Conservation (phyloP, 345 rosid genomes). For the Hypericum androsaemum region DNA sequence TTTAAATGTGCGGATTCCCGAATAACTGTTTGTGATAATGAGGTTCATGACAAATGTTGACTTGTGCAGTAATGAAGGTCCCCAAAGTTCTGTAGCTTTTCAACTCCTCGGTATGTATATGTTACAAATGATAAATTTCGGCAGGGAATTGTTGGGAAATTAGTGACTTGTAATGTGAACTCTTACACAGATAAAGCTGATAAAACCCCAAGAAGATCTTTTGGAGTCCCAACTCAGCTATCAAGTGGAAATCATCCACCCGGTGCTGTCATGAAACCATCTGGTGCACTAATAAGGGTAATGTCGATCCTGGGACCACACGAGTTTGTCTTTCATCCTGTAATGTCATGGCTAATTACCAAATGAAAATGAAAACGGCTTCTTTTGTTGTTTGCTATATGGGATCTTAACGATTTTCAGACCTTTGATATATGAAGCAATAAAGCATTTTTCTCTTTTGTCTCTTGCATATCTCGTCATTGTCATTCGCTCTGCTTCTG, state of each 20-base stretch:
- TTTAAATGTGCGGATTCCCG: not conserved
- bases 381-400: conserved; percentile 1
- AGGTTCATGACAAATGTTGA: conserved; percentile 15
- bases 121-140: not conserved
- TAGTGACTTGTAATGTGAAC: conserved; percentile 11
- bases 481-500: no score
- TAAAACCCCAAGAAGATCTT: conserved; percentile 26
- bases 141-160: conserved; percentile 1
- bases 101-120: conserved; percentile 56
- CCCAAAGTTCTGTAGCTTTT: conserved; percentile 51
- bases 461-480: no score
- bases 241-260: conserved; percentile 38
- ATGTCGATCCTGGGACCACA: conserved; percentile 22
- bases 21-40: not conserved
- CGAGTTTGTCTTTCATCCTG: conserved; percentile 20
- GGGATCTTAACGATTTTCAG: conserved; percentile 4
- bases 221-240: conserved; percentile 30
- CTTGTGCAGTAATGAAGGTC: conserved; percentile 44
- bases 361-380: not conserved
- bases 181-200: conserved; percentile 53
- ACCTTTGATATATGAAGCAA: not conserved
- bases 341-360: conserved; percentile 18
- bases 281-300: conserved; percentile 60
- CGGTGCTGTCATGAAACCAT: conserved; percentile 31
- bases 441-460: no score